These are phyloP conservation scores for Leptographium wingfieldii DNA, from an alignment of 2,329 filamentous ascomycete species.

Conservation along the genomic window DNA sequence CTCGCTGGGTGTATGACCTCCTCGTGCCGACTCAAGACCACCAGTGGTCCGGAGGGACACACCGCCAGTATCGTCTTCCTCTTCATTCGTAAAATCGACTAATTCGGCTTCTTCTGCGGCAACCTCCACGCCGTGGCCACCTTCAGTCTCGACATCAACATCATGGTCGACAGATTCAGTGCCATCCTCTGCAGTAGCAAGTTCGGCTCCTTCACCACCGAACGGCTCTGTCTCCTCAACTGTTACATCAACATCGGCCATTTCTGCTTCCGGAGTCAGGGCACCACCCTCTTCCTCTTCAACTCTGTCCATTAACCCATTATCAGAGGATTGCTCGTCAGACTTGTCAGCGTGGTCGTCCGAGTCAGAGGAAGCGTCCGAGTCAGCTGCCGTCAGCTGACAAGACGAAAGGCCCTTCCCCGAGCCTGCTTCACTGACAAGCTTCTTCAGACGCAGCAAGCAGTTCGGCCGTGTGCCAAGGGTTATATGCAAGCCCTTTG, in stretches of 20 bases:
- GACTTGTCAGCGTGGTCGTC: background rate
- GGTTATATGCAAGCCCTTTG: constrained; percentile 9
- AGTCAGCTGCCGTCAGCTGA: background rate
- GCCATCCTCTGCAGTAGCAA: background rate
- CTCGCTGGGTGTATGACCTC: background rate
- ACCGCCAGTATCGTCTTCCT: constrained; percentile 8
- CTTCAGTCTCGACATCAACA: background rate
- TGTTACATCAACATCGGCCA: background rate
- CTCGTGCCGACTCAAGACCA: background rate
- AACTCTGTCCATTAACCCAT: background rate
- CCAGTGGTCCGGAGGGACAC: background rate
- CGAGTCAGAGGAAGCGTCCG: constrained; percentile 8
- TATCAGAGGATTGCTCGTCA: background rate
- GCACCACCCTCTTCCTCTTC: constrained; percentile 1
- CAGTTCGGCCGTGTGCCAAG: constrained; percentile 13
- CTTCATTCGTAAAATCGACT: constrained; percentile 7
- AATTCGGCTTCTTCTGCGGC: background rate
- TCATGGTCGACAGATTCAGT: background rate
- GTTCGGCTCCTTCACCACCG: background rate
- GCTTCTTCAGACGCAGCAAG: constrained; percentile 11
- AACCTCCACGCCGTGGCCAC: background rate
- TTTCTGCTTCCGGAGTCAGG: background rate
- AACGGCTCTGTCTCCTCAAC: background rate
- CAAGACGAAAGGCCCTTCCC: constrained; percentile 12
- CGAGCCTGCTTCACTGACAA: constrained; percentile 11